These are phyloP conservation scores for Leptodermis oblonga DNA, from an alignment of 257 asterid genomes.

Conservation along the genomic window DNA sequence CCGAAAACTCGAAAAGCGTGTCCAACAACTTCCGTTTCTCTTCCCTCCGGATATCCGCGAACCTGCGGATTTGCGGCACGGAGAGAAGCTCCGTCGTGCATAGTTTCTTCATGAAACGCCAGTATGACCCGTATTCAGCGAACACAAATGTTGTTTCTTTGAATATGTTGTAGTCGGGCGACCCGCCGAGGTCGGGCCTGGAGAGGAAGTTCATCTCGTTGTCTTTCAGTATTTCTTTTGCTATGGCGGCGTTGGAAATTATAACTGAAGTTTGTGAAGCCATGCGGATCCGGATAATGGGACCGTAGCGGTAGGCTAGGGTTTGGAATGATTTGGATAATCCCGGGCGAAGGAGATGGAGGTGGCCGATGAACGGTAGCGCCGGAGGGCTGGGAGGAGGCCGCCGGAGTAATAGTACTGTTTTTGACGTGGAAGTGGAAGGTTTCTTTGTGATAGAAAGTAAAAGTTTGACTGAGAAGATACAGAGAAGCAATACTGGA, in stretches of 20 bases:
- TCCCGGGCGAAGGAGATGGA: conserved; percentile 68
- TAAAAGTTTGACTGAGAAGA: conserved; percentile 29
- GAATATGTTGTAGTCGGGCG: conserved; percentile 5
- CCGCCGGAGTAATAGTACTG: conserved; percentile 10
- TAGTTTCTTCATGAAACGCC: too few relatives aligned
- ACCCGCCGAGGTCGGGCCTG: conserved; percentile 35
- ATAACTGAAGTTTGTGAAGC: too few relatives aligned
- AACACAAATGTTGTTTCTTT: not conserved
- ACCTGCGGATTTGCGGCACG: not conserved
- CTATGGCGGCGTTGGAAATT: too few relatives aligned
- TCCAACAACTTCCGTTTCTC: not conserved
- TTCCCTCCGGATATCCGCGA: not conserved
- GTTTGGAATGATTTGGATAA: too few relatives aligned
- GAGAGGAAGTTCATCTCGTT: conserved; percentile 42
- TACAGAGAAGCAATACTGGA: conserved; percentile 31
- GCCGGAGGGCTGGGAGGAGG: conserved; percentile 61
- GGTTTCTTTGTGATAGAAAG: conserved; percentile 12
- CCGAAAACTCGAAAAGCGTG: not conserved
- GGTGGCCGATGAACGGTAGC: conserved; percentile 62
- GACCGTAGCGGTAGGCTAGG: too few relatives aligned
- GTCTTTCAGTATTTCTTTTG: conserved; percentile 45
- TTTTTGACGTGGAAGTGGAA: not conserved
- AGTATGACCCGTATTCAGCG: not conserved
- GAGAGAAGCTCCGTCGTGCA: not conserved
- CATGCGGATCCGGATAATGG: too few relatives aligned